Conservation (phyloP, 208 protist genomes). For the Crithidia expoeki region DNA sequence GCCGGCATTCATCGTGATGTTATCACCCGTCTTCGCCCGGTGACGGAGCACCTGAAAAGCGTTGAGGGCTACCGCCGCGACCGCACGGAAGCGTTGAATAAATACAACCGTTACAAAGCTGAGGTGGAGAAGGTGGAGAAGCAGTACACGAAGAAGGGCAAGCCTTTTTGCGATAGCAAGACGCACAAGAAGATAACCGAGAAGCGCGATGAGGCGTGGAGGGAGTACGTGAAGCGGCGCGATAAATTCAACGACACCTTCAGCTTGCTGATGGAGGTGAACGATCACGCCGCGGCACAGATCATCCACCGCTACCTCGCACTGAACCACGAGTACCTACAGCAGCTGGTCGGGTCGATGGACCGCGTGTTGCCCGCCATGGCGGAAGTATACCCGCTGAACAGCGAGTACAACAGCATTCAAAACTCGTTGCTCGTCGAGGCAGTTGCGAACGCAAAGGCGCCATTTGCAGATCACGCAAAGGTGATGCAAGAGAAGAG, state of each 20-base stretch:
- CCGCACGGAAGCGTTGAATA: conserved; percentile 37
- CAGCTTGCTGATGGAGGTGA: conserved; percentile 67
- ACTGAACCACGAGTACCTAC: conserved; percentile 65
- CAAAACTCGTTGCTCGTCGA: conserved; percentile 62
- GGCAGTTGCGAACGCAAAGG: conserved; percentile 41
- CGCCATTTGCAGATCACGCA: conserved; percentile 43
- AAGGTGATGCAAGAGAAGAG: conserved; percentile 26
- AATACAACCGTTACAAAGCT: conserved; percentile 62
- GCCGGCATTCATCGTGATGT: conserved; percentile 68
- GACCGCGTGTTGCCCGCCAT: conserved; percentile 57
- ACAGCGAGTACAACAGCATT: conserved; percentile 61
- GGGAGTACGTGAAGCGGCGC: conserved; percentile 36
- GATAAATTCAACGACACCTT: conserved; percentile 60
- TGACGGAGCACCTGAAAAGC: conserved; percentile 54
- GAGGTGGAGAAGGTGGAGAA: conserved; percentile 67
- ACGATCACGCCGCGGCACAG: conserved; percentile 66
- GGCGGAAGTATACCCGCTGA: conserved; percentile 61
- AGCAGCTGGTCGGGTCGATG: conserved; percentile 47
- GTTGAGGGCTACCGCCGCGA: conserved; percentile 35
- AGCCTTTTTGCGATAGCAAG: conserved; percentile 67
- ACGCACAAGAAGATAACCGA: conserved; percentile 51
- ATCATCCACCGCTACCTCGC: conserved; percentile 70
- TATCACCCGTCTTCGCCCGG: conserved; percentile 52
- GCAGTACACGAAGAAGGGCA: conserved; percentile 62
- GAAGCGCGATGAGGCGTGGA: conserved; percentile 58